Conservation (phyloP, 1,284 basidiomycete species). For the Xerocomus nothofagi region DNA sequence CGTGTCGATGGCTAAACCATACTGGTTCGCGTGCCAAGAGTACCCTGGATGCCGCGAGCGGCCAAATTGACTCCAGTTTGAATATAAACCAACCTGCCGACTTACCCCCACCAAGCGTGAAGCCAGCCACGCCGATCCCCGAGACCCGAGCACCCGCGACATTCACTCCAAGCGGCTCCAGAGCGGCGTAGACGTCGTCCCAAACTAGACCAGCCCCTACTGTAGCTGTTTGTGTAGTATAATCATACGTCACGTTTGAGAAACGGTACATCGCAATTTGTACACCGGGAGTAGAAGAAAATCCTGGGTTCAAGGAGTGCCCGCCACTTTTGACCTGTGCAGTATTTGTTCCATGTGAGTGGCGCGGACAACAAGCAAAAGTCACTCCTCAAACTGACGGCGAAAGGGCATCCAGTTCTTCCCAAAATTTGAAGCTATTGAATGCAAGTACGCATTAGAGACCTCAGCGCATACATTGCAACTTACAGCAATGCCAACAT, state of each 20-base stretch:
- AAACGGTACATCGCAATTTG: slow-evolving; percentile 28
- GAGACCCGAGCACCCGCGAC: slow-evolving; percentile 47
- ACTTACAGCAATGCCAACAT: slow-evolving; percentile 47
- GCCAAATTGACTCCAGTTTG: slow-evolving; percentile 2
- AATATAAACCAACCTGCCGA: neutral
- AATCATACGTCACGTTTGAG: slow-evolving; percentile 13
- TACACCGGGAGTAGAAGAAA: slow-evolving; percentile 38
- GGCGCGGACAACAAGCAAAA: neutral
- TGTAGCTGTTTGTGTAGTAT: slow-evolving; percentile 44
- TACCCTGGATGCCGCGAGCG: slow-evolving; percentile 40
- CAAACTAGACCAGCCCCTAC: slow-evolving; percentile 35
- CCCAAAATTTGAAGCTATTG: slow-evolving; percentile 47
- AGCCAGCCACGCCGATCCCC: slow-evolving; percentile 49
- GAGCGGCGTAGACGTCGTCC: slow-evolving; percentile 45
- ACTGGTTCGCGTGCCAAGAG: slow-evolving; percentile 53
- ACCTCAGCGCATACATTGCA: neutral
- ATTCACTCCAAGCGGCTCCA: slow-evolving; percentile 44
- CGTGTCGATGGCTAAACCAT: slow-evolving; percentile 52
- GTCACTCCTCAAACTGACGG: slow-evolving; percentile 27
- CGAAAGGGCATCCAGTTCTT: slow-evolving; percentile 39
- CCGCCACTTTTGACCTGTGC: slow-evolving; percentile 55
- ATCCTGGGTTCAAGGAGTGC: slow-evolving; percentile 34
- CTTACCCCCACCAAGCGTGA: slow-evolving; percentile 34
- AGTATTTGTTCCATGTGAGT: slow-evolving; percentile 5
- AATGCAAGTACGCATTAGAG: neutral